These are phyloP conservation scores for Phenoliferia sp. DNA, from an alignment of 1,284 basidiomycete species.

Conservation along the genomic window DNA sequence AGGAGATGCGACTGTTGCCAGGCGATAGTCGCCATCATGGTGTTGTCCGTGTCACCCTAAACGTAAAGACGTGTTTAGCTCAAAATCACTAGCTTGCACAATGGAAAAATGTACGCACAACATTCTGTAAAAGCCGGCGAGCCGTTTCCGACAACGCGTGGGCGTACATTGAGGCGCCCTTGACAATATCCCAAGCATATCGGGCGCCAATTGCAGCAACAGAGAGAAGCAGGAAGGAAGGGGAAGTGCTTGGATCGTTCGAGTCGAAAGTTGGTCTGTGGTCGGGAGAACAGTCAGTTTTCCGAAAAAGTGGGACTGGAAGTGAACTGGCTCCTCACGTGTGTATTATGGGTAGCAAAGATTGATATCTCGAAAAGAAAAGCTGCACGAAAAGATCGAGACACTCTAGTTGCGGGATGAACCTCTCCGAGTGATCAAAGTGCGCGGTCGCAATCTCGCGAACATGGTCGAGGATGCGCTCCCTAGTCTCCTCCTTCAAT, in stretches of 20 bases:
- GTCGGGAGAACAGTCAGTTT: neutral
- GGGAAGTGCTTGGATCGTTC: constrained; percentile 23
- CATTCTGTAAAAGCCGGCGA: constrained; percentile 21
- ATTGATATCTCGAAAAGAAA: constrained; percentile 26
- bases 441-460: constrained; percentile 6
- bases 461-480: constrained; percentile 24
- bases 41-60: constrained; percentile 26
- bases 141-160: constrained; percentile 27
- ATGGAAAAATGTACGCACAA: constrained; percentile 7
- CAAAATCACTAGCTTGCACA: neutral
- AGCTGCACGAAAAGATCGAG: constrained; percentile 31
- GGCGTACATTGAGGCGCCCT: constrained; percentile 27
- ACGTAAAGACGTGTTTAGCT: neutral
- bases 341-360: constrained; percentile 26
- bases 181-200: constrained; percentile 25
- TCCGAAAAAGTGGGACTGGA: neutral
- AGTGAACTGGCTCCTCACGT: neutral
- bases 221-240: constrained; percentile 27
- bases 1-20: constrained; percentile 28
- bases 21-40: constrained; percentile 25
- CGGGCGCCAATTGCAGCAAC: constrained; percentile 28
- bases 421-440: constrained; percentile 17
- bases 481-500: constrained; percentile 24
- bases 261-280: constrained; percentile 25
- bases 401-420: constrained; percentile 25